These are phyloP conservation scores for Mortierella claussenii DNA, from an alignment of 192 early-diverging fungal genomes.

Conservation along the genomic window DNA sequence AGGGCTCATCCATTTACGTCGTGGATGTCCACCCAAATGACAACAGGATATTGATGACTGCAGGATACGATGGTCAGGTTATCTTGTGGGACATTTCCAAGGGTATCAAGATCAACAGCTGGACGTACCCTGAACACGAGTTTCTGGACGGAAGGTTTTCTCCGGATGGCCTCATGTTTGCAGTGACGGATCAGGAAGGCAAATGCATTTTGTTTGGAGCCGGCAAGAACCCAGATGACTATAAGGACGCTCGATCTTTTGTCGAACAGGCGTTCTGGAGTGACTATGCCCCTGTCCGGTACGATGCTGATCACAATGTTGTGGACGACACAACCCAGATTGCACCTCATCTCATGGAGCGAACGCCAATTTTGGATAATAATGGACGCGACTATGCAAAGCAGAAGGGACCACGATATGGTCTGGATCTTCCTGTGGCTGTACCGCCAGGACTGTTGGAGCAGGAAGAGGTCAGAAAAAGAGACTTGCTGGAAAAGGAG, in stretches of 20 bases:
- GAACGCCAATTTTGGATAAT: slow-evolving; percentile 70
- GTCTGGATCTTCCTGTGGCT: slow-evolving; percentile 63
- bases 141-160: slow-evolving; percentile 82
- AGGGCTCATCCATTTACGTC: slow-evolving; percentile 72
- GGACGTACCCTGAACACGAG: slow-evolving; percentile 63
- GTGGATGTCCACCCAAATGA: slow-evolving; percentile 81
- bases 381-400: slow-evolving; percentile 72
- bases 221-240: slow-evolving; percentile 59
- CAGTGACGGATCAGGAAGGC: slow-evolving; percentile 76
- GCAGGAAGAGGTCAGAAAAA: slow-evolving; percentile 61
- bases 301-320: slow-evolving; percentile 72
- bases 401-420: slow-evolving; percentile 67
- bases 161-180: slow-evolving; percentile 78
- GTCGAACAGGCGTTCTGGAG: slow-evolving; percentile 81
- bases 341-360: slow-evolving; percentile 72
- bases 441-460: slow-evolving; percentile 57
- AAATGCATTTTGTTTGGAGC: slow-evolving; percentile 78
- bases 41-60: slow-evolving; percentile 76
- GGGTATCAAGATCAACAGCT: slow-evolving; percentile 63
- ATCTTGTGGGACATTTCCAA: slow-evolving; percentile 82
- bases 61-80: slow-evolving; percentile 84
- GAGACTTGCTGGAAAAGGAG: slow-evolving; percentile 58
- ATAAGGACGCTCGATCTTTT: slow-evolving; percentile 59
- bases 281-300: slow-evolving; percentile 77
- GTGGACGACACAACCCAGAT: slow-evolving; percentile 79